Evolutionary conservation across 768 basidiomycete genomes (phyloP), one percentile per base, ranked within the genome.

Genomic region (Russula griseocarnosa): DNA sequence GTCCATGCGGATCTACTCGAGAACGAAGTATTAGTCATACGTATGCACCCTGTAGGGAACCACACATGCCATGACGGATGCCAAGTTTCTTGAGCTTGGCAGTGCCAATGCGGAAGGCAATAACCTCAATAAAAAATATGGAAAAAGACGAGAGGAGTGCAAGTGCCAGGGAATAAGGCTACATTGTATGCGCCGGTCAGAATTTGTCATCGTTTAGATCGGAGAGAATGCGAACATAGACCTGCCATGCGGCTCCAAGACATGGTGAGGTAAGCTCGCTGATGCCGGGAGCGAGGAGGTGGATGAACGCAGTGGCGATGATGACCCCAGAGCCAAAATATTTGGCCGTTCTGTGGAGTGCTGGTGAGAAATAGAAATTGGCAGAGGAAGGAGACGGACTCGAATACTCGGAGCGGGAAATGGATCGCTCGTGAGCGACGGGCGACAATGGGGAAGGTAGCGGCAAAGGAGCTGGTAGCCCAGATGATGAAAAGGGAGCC

Each of bases 21-120:
- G 40, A 55, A n/a, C 36, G 11, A 26, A 7, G 38, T 26, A 50
- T 61, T 5, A 66, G 26, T n/a, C 6, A 34, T 51, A 47, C 26
- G 7, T 6, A 18, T 28, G 26, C 13, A 24, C 9, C 8, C 20
- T 4, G 11, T 18, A 44, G 10, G 18, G n/a, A 58, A 49, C 34
- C 53, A 22, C 14, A 72, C 80, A 16, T 67, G 85, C 88, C 86
- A 70, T 88, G 84, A 11, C 72, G 72, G 28, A 88, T 70, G 11
- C 92, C 92, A 8, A 92, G 73, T 62, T 80, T 79, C 20, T 79
- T 78, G 8, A 98, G 82, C 71, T 84, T 88, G 9, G 84, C 77
- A 0, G 83, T 87, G 0, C 95, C 96, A 80, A 88, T 86, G 60
- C 95, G 85, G 77, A 94, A 93, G 14, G 94, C 93, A 54, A 90